Evolutionary conservation across 768 basidiomycete genomes (phyloP).

Genomic region (Boletus rubropictus): DNA sequence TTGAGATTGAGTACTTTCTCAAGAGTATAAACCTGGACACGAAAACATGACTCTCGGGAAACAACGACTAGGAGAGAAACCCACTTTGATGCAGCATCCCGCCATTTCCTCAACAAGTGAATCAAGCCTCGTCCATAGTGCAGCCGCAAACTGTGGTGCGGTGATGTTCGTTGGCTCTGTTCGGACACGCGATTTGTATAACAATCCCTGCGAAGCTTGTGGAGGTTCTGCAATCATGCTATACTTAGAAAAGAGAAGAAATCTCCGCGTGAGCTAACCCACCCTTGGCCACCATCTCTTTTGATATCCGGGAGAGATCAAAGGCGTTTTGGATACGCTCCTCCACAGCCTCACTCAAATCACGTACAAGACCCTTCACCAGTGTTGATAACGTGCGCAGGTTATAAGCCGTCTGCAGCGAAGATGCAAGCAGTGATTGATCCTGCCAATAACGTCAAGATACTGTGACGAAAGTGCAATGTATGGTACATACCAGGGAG

Average conservation of each 20-base stretch:
- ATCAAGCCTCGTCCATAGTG: constrained; percentile 54
- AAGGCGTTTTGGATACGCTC: constrained; percentile 77
- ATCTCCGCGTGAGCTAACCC: neutral
- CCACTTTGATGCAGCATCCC: constrained; percentile 83
- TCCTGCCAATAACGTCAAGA: constrained; percentile 46
- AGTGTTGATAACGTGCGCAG: constrained; percentile 78
- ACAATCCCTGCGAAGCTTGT: constrained; percentile 33
- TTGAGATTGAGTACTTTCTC: constrained; percentile 92
- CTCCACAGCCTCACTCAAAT: constrained; percentile 80
- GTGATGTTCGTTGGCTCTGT: constrained; percentile 89
- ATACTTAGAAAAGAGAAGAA: neutral
- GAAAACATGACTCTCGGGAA: neutral
- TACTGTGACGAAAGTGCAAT: neutral
- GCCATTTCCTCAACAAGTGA: constrained; percentile 80
- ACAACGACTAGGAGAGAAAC: neutral
- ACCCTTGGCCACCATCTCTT: constrained; percentile 82
- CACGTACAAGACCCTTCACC: constrained; percentile 69
- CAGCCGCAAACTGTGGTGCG: constrained; percentile 78
- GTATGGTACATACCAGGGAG: constrained; percentile 52
- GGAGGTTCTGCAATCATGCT: constrained; percentile 12
- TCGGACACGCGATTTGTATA: constrained; percentile 80
- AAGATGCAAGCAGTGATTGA: constrained; percentile 84
- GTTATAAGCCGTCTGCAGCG: constrained; percentile 94
- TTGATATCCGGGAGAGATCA: constrained; percentile 81
- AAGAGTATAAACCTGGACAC: constrained; percentile 76